Base-by-base conservation (phyloP, 176 grass and related monocot genomes). In the Elaeis guineensis region DNA sequence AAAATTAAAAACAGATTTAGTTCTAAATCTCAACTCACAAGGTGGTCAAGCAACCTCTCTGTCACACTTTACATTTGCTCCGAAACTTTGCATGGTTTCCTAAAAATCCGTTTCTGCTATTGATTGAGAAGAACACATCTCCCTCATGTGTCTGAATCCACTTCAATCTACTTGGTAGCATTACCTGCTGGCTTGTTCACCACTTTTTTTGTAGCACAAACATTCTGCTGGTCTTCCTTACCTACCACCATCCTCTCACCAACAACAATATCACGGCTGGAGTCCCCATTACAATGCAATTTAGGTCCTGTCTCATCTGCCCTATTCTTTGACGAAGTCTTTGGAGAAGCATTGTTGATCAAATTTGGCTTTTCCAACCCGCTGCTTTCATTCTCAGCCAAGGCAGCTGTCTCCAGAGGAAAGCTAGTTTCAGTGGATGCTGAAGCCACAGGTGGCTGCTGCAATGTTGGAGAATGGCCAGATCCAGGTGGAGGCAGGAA, bases 401-500 rank as follows among this genome's bases (percentile, higher is more conserved):
- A 63, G 58, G 70, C 21, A 58, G 25, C 25, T 57, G 70, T 64
- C 22, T 52, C 72, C 51, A 49, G 64, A 52, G 66, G 55, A 18
- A 58, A 73, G 49, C 19, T 56, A 7, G 64, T 63, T 65, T 70
- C 82, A 21, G 12, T 26, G 22, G 67, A 66, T 30, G 55, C 61
- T 19, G 75, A 70, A 55, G 78, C 72, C 21, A 25, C 55, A 50
- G 76, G 69, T 26, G 75, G 54, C 71, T 57, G 80, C 56, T 82
- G 75, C 73, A 78, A 69, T 52, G 75, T 72, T 48, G 75, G 26
- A 14, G 28, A 69, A 44, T 76, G 87, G 4, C 52, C 72, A 20
- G 82, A 85, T 39, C 87, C 87, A 8, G 82, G 82, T 44, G 35
- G 35, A 22, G 87, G 87, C 51, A 90, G 78, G 65, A 86, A 90